Evolutionary conservation across 78 protist species (phyloP), one percentile per base, ranked within the genome.

Genomic region (Cyanophora paradoxa): DNA sequence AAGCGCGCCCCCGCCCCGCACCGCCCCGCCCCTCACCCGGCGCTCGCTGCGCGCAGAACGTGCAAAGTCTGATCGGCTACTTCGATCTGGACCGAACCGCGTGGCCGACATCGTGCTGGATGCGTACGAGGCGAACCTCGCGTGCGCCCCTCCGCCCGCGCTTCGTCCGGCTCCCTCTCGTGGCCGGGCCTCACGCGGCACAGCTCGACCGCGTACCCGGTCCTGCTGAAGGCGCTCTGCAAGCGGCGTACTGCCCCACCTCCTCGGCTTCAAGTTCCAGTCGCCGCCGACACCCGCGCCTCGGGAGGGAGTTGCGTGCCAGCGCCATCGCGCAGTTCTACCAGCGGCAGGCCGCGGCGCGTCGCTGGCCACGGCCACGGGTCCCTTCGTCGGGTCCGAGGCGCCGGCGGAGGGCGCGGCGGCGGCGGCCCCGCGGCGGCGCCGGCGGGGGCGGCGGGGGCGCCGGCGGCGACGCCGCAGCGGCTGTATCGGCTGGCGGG

Each of bases 11-110:
- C 1, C 62, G 17, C 62, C 33, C 62, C 1, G 34, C 62, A 1
- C 33, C 33, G 10, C 62, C 33, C 62, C 33, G 34, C 26, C 62
- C 62, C 62, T 56, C n/a, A n/a, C n/a, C n/a, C n/a, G n/a, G n/a
- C n/a, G n/a, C n/a, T n/a, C n/a, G n/a, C n/a, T n/a, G n/a, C n/a
- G 0, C 57, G 36, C 17, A 13, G 1, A 61, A 58, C 41, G 36
- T 73, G 17, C 68, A 61, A 34, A 17, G 54, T 24, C 46, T 73
- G 37, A 73, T 61, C 64, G 91, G 88, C 26, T 75, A 79, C 57
- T 87, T 87, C 62, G 77, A 79, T 52, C 85, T 87, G 54, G 91
- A 87, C 69, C 91, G 24, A 87, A 83, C 76, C 76, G 91, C 17
- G 91, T 87, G 31, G 57, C 79, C 36, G 87, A 82, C 69, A 22